These are phyloP conservation scores for Magnusiomyces magnusii DNA, from an alignment of 1,139 yeast genomes.

Conservation along the genomic window DNA sequence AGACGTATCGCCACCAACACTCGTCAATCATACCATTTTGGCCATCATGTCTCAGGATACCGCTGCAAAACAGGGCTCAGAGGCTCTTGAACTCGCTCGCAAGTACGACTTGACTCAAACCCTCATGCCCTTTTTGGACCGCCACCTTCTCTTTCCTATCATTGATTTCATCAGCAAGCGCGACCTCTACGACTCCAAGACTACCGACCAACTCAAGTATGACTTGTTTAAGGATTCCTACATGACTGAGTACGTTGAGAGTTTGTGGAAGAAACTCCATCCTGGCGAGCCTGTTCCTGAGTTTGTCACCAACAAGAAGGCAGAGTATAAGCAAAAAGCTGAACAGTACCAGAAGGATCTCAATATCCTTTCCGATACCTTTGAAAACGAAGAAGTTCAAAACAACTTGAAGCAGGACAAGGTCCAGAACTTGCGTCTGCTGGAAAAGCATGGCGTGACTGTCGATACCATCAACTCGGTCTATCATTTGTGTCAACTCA, in stretches of 20 bases:
- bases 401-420: constrained; percentile 47
- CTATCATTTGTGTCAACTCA: constrained; percentile 50
- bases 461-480: constrained; percentile 43
- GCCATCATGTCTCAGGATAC: neutral
- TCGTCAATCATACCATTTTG: neutral
- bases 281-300: constrained; percentile 29
- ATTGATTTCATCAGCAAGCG: constrained; percentile 42
- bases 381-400: constrained; percentile 43
- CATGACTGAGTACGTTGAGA: constrained; percentile 44
- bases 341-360: constrained; percentile 35
- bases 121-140: constrained; percentile 49
- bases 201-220: constrained; percentile 41
- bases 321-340: constrained; percentile 36
- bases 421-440: constrained; percentile 41
- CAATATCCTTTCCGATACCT: constrained; percentile 39
- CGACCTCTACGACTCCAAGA: constrained; percentile 39
- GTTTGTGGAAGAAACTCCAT: constrained; percentile 38
- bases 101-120: constrained; percentile 45
- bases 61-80: constrained; percentile 2
- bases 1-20: too few species aligned
- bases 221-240: constrained; percentile 48
- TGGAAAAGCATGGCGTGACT: constrained; percentile 39
- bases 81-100: constrained; percentile 16
- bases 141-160: constrained; percentile 49
- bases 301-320: constrained; percentile 37